Conservation (phyloP, 768 basidiomycete genomes). For the Wakefieldia striispora region DNA sequence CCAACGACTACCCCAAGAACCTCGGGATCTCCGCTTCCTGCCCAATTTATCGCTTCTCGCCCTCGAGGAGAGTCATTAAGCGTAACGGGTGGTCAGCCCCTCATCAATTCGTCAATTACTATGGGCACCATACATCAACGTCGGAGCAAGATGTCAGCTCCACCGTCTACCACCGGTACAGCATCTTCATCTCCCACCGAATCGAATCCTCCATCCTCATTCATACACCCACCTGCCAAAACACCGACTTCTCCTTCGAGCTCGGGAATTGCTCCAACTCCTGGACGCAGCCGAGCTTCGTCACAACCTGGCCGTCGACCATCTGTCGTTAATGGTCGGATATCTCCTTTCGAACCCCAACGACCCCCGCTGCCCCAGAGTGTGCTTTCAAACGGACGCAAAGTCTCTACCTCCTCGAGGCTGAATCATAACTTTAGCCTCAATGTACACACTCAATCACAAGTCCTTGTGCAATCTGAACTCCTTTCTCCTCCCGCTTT, state of each 20-base stretch:
- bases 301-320: constrained; percentile 79
- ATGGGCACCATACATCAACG: constrained; percentile 71
- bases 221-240: constrained; percentile 30
- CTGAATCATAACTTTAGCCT: constrained; percentile 45
- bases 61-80: constrained; percentile 57
- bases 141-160: constrained; percentile 62
- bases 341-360: constrained; percentile 49
- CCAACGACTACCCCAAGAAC: constrained; percentile 30
- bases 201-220: constrained; percentile 36
- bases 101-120: constrained; percentile 58
- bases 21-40: constrained; percentile 48
- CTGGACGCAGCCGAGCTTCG: constrained; percentile 59
- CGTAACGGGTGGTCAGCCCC: constrained; percentile 27
- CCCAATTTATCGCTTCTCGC: constrained; percentile 43
- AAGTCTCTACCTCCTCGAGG: constrained; percentile 61
- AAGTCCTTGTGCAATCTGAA: constrained; percentile 51
- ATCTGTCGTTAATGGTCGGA: constrained; percentile 49
- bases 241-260: constrained; percentile 40
- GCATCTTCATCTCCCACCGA: constrained; percentile 35
- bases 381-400: constrained; percentile 47
- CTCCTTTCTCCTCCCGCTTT: constrained; percentile 39
- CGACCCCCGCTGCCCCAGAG: constrained; percentile 52
- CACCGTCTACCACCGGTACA: constrained; percentile 38
- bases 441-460: constrained; percentile 47
- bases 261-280: constrained; percentile 35